Evolutionary conservation across 2,329 filamentous ascomycete species (phyloP).

Genomic region (Trichoderma hamatum): DNA sequence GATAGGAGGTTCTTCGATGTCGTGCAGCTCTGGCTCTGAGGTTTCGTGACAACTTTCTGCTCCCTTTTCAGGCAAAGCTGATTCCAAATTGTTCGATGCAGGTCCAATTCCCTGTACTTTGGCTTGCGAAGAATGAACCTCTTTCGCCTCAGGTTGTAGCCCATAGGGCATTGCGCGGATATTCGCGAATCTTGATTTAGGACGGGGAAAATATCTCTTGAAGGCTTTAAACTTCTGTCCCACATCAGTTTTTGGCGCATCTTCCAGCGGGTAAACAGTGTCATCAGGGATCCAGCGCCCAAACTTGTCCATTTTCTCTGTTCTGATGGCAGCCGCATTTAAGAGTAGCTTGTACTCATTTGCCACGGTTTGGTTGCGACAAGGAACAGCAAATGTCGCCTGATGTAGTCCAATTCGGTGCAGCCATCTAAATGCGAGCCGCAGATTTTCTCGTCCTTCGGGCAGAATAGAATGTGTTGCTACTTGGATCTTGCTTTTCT

Average conservation of each 20-base stretch:
- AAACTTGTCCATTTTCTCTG: constrained; percentile 23
- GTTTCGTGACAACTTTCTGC: not conserved
- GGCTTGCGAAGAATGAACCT: no score
- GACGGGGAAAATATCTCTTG: not conserved
- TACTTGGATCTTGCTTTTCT: constrained; percentile 27
- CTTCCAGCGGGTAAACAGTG: constrained; percentile 26
- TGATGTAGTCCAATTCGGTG: constrained; percentile 35
- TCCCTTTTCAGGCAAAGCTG: not conserved
- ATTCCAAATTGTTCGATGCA: not conserved
- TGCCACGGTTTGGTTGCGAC: not conserved
- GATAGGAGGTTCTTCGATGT: not conserved
- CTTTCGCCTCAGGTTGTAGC: not conserved
- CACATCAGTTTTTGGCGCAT: constrained; percentile 23
- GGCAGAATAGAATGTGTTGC: constrained; percentile 35
- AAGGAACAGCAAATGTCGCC: constrained; percentile 37
- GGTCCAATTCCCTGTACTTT: not conserved
- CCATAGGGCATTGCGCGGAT: not conserved
- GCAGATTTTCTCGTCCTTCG: constrained; percentile 20
- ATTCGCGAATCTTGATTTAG: not conserved
- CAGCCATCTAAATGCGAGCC: constrained; percentile 35
- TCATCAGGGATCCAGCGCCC: constrained; percentile 22
- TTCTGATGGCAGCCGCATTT: constrained; percentile 32
- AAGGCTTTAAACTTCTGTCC: not conserved
- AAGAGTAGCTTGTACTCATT: constrained; percentile 31
- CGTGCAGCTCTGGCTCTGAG: not conserved